These are phyloP conservation scores for Penicillium bovifimosum DNA, from an alignment of 495 filamentous ascomycete genomes.

Conservation along the genomic window DNA sequence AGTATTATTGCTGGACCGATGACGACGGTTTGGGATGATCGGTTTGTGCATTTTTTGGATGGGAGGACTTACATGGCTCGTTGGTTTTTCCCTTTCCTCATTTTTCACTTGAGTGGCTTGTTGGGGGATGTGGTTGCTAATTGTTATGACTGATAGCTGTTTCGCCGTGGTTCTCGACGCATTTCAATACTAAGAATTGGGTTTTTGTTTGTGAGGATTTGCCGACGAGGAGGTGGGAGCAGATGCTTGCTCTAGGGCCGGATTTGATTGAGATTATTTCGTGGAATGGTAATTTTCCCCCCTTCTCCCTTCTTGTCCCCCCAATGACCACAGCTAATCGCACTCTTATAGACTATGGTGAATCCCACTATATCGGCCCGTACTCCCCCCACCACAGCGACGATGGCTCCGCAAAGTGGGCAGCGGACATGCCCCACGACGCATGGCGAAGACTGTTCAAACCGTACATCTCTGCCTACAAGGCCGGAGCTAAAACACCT, in stretches of 20 bases:
- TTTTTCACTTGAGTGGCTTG: background rate
- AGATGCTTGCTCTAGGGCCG: slow-evolving; percentile 44
- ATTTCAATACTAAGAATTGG: slow-evolving; percentile 45
- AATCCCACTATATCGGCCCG: slow-evolving; percentile 49
- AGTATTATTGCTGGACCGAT: slow-evolving; percentile 42
- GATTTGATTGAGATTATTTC: slow-evolving; percentile 53
- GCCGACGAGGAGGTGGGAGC: slow-evolving; percentile 42
- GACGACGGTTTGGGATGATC: slow-evolving; percentile 35
- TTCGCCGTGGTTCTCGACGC: slow-evolving; percentile 38
- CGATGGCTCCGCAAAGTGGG: slow-evolving; percentile 54
- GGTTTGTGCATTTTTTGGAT: slow-evolving; percentile 42
- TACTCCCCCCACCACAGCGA: slow-evolving; percentile 44
- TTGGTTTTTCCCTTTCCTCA: slow-evolving; percentile 4
- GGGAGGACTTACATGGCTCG: slow-evolving; percentile 51
- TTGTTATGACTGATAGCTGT: slow-evolving; percentile 14
- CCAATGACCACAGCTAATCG: background rate
- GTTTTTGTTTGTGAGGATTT: slow-evolving; percentile 40
- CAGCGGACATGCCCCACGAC: slow-evolving; percentile 41
- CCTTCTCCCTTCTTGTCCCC: background rate
- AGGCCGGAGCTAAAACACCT: background rate
- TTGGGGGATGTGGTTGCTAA: too few species aligned
- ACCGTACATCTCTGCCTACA: slow-evolving; percentile 20
- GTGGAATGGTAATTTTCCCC: slow-evolving; percentile 43
- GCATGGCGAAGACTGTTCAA: background rate
- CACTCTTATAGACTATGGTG: slow-evolving; percentile 44